phyloP scores from a whole-genome alignment of 129 eudicot genomes.

The Heracleum sosnowskyi region DNA sequence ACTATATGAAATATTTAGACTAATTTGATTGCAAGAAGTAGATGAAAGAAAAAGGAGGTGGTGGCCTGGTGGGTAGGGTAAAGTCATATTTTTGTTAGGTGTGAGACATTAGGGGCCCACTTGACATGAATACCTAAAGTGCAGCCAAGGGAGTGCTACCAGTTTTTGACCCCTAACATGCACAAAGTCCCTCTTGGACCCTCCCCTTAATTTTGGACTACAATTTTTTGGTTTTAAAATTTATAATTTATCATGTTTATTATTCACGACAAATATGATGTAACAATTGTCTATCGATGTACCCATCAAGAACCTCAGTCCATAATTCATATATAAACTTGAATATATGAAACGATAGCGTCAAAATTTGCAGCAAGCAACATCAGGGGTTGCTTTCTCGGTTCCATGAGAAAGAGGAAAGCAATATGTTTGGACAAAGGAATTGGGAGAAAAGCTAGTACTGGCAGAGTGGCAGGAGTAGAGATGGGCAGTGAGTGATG shows the following conservation, averaged over 20 bases:
- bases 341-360: background rate
- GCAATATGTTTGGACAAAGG: background rate
- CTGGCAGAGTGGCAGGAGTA: background rate
- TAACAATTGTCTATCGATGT: no score
- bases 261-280: no score
- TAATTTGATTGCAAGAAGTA: background rate
- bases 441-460: background rate
- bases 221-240: no score
- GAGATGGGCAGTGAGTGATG: background rate
- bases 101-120: background rate
- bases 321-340: no score
- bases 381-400: background rate
- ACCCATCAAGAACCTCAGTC: no score
- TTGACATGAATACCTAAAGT: constrained; percentile 6
- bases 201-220: no score
- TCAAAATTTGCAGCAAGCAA: background rate
- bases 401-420: background rate
- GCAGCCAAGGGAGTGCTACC: background rate
- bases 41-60: background rate
- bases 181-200: background rate
- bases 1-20: no score
- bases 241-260: no score
- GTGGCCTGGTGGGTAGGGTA: background rate
- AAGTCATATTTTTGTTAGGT: background rate
- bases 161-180: background rate